Percentiles rank a stretch among this genome's conserved stretches.
Evolutionary conservation across 1,139 yeast species (phyloP).

Genomic region (Yamadazyma buinensis): DNA sequence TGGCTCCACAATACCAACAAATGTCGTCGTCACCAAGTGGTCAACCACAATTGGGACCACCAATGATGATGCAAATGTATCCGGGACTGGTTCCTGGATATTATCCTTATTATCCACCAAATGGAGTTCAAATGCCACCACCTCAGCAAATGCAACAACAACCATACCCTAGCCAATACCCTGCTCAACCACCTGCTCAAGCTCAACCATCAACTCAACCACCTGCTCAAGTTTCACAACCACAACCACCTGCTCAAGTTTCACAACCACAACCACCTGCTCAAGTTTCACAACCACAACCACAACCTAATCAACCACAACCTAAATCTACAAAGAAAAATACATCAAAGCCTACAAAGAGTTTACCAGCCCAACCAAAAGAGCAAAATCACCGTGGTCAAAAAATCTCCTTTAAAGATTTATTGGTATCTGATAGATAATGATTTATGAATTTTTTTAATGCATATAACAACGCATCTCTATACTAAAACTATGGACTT

Average conservation of each 20-base stretch:
- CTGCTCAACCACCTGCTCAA: slow-evolving; percentile 2
- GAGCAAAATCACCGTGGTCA: slow-evolving; percentile 23
- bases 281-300: neutral
- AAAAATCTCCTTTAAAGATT: slow-evolving; percentile 39
- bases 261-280: neutral
- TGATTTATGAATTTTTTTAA: slow-evolving; percentile 6
- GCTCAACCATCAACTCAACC: neutral
- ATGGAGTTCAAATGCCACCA: neutral
- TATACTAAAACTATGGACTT: too few relatives aligned
- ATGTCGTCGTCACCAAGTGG: too few relatives aligned
- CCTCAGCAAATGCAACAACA: neutral
- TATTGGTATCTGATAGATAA: slow-evolving; percentile 33
- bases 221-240: neutral
- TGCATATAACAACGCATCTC: too few relatives aligned
- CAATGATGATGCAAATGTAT: slow-evolving; percentile 5
- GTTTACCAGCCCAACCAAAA: neutral
- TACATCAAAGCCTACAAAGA: too few relatives aligned
- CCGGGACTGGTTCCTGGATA: slow-evolving; percentile 10
- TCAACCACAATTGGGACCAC: neutral
- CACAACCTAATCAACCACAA: neutral
- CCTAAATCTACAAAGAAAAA: too few relatives aligned
- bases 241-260: neutral
- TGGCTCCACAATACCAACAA: slow-evolving; percentile 20
- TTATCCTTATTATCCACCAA: slow-evolving; percentile 6
- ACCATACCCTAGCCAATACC: neutral